Percentiles rank a stretch among this genome's conserved stretches.
phyloP scores from a whole-genome alignment of 345 rosid species.

The Ricinus communis region DNA sequence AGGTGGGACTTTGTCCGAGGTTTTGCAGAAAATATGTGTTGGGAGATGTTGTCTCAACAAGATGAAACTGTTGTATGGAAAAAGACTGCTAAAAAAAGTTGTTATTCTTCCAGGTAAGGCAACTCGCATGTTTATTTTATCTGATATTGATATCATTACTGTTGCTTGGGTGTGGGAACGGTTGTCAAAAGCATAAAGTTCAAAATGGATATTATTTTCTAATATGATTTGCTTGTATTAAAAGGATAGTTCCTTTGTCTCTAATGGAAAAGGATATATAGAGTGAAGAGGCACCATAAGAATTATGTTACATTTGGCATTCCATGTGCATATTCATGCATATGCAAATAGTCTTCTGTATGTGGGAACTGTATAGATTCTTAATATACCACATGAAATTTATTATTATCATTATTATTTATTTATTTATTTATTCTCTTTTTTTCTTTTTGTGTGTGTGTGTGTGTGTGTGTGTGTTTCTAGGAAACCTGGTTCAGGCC shows the following conservation, averaged over 20 bases:
- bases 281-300: not conserved
- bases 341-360: not conserved
- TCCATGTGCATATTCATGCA: not conserved
- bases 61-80: conserved; percentile 97
- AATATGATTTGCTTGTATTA: not conserved
- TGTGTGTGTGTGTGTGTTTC: too few species aligned
- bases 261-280: not conserved
- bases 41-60: conserved; percentile 87
- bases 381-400: too few species aligned
- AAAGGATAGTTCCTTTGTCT: not conserved
- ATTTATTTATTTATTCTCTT: too few species aligned
- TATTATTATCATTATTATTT: too few species aligned
- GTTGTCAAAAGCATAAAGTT: not conserved
- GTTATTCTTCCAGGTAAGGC: conserved; percentile 74
- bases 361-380: too few species aligned
- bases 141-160: not conserved
- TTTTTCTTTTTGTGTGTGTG: too few species aligned
- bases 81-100: conserved; percentile 70
- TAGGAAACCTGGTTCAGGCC: conserved; percentile 82
- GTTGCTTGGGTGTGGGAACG: not conserved
- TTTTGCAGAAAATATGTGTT: conserved; percentile 78
- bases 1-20: conserved; percentile 72
- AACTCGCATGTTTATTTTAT: conserved; percentile 6
- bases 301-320: not conserved
- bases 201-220: not conserved